Evolutionary conservation across 2,329 filamentous ascomycete species (phyloP), one percentile per base, ranked within the genome.

Genomic region (Penicillium carneum): DNA sequence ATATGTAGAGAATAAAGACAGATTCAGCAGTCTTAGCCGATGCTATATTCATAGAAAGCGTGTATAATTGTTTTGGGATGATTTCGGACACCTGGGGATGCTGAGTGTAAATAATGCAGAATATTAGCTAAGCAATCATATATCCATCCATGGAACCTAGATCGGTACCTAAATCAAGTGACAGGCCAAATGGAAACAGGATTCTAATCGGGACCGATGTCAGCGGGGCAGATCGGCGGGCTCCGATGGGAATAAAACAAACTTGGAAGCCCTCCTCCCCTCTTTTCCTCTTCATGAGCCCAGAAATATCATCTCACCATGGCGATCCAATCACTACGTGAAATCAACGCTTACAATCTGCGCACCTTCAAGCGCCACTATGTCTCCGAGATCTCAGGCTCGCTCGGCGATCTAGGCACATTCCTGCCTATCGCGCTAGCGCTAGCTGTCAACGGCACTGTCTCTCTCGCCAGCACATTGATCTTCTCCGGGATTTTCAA

Each of bases 401-500:
- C 93, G 0, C 84, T 92, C 2, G 94, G 94, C 64, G 94, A 97
- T 74, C 84, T 97, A 43, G 94, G 94, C 65, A 97, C 94, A 2
- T 86, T 97, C 33, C 86, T 97, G 11, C 94, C 93, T 49, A 87
- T 97, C 57, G 91, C 95, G 83, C 92, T 96, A 42, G 91, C 93
- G 2, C 87, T 98, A 31, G 88, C 93, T 0, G 80, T 91, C 31
- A 90, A 91, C 66, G 83, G 85, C 36, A 93, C 91, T 9, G 91
- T 98, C 70, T 89, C 91, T 23, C 84, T 98, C 1, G 87, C 91
- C 29, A 88, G 89, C 49, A 97, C 94, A 0, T 84, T 98, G 0
- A 86, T 98, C 6, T 95, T 97, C 74, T 93, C 92, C 0, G 95
- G 95, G 1, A 72, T 93, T 10, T 94, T 90, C 77, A 98, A 98